phyloP scores from a whole-genome alignment of 208 protist genomes.

The Trypanosoma brucei region DNA sequence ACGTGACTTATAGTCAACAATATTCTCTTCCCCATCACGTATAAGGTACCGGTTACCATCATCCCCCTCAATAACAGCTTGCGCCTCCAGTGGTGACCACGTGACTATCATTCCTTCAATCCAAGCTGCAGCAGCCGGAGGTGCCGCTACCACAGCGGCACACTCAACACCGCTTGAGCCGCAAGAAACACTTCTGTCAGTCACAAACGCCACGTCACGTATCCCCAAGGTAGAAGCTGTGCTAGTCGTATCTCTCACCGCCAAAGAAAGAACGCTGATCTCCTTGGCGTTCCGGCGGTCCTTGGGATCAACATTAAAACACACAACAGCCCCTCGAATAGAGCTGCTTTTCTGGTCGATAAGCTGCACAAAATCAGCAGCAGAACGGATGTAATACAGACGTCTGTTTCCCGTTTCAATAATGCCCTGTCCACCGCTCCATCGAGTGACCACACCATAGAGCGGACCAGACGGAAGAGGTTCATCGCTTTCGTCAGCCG shows the following conservation, averaged over 20 bases:
- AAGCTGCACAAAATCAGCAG: conserved; percentile 73
- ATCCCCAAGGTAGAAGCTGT: conserved; percentile 47
- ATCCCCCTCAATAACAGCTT: conserved; percentile 79
- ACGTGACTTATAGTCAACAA: conserved; percentile 47
- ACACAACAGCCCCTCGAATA: conserved; percentile 79
- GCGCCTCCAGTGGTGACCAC: conserved; percentile 67
- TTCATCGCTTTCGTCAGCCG: conserved; percentile 12
- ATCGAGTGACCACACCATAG: conserved; percentile 85
- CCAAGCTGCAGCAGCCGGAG: conserved; percentile 44
- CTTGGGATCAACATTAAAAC: conserved; percentile 45
- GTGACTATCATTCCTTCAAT: conserved; percentile 59
- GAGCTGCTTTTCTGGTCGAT: conserved; percentile 47
- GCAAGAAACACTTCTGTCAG: background rate
- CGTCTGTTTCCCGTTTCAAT: conserved; percentile 66
- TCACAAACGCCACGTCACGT: background rate
- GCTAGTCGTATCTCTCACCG: conserved; percentile 30
- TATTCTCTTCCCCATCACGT: conserved; percentile 66
- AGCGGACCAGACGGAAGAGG: conserved; percentile 32
- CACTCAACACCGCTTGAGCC: background rate
- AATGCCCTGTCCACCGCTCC: conserved; percentile 83
- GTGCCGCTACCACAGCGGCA: conserved; percentile 16
- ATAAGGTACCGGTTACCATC: conserved; percentile 75
- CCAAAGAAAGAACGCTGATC: conserved; percentile 67
- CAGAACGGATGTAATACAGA: conserved; percentile 70
- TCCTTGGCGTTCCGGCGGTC: conserved; percentile 46